A percentile compares a stretch with the other conserved stretches of the same genome.
phyloP scores from a whole-genome alignment of 2,329 filamentous ascomycete species.

The Anthostomella pinea region DNA sequence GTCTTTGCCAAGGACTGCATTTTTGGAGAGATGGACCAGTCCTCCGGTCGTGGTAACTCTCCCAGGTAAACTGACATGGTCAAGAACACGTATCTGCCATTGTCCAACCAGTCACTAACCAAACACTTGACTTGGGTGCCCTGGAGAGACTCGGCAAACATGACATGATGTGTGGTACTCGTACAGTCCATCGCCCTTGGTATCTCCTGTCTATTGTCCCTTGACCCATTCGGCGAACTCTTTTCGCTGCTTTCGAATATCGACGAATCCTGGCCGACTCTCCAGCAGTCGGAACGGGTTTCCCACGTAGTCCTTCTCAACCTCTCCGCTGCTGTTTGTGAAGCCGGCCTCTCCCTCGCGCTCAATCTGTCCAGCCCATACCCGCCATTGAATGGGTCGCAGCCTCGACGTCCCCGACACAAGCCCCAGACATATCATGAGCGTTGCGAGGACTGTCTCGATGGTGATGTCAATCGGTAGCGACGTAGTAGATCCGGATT shows the following conservation, averaged over 20 bases:
- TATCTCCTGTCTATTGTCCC: conserved; percentile 21
- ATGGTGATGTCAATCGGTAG: conserved; percentile 84
- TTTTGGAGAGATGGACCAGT: too few species aligned
- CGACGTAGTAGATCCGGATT: conserved; percentile 40
- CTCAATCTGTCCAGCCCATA: conserved; percentile 83
- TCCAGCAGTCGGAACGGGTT: conserved; percentile 82
- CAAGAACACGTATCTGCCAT: too few species aligned
- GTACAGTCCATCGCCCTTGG: neutral
- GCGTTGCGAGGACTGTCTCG: conserved; percentile 77
- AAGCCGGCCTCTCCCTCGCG: conserved; percentile 64
- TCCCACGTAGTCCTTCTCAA: conserved; percentile 66
- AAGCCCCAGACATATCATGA: conserved; percentile 79
- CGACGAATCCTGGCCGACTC: conserved; percentile 78
- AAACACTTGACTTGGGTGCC: too few species aligned
- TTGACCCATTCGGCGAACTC: conserved; percentile 77
- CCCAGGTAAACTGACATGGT: too few species aligned
- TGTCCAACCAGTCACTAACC: too few species aligned
- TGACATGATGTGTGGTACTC: neutral
- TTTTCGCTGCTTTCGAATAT: conserved; percentile 77
- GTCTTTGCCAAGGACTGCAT: too few species aligned
- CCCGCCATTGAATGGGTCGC: conserved; percentile 79
- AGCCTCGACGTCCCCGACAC: conserved; percentile 74
- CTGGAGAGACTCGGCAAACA: too few species aligned
- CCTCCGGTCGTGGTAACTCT: too few species aligned
- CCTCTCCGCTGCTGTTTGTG: conserved; percentile 56